Conservation (phyloP, 495 filamentous ascomycete genomes). For the Tetracladium setigerum region DNA sequence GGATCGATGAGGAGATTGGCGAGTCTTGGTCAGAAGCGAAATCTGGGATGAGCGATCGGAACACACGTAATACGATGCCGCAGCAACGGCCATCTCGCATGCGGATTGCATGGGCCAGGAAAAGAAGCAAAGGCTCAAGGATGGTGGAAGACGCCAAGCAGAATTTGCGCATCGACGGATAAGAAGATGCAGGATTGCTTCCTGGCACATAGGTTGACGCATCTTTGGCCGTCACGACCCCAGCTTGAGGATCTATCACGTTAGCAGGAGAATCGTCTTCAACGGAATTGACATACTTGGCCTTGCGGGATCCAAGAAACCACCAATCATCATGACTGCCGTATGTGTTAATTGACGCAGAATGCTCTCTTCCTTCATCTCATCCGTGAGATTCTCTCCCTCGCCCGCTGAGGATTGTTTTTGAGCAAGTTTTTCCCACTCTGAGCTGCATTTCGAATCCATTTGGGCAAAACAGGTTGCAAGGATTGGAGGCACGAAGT, state of each 20-base stretch:
- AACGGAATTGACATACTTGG: constrained; percentile 9
- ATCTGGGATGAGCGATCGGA: constrained; percentile 74
- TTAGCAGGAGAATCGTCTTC: constrained; percentile 7
- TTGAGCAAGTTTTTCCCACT: constrained; percentile 71
- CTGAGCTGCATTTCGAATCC: constrained; percentile 73
- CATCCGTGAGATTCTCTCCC: constrained; percentile 69
- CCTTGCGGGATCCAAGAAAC: constrained; percentile 63
- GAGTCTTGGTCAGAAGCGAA: constrained; percentile 40
- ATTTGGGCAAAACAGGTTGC: constrained; percentile 76
- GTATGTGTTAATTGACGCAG: constrained; percentile 88
- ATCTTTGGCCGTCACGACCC: constrained; percentile 10
- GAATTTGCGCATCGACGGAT: constrained; percentile 62
- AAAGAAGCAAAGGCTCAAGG: constrained; percentile 80
- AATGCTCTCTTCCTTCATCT: constrained; percentile 98
- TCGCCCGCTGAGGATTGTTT: constrained; percentile 46
- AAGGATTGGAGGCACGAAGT: constrained; percentile 84
- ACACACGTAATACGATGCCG: constrained; percentile 72
- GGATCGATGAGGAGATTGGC: constrained; percentile 48
- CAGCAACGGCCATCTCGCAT: constrained; percentile 90
- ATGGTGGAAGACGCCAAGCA: constrained; percentile 71
- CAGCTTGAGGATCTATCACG: constrained; percentile 8
- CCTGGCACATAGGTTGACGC: constrained; percentile 14
- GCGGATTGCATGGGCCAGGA: constrained; percentile 81
- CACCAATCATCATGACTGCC: constrained; percentile 82
- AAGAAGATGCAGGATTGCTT: constrained; percentile 15